phyloP scores from a whole-genome alignment of 176 grass and related monocot genomes.

The Cocos nucifera region DNA sequence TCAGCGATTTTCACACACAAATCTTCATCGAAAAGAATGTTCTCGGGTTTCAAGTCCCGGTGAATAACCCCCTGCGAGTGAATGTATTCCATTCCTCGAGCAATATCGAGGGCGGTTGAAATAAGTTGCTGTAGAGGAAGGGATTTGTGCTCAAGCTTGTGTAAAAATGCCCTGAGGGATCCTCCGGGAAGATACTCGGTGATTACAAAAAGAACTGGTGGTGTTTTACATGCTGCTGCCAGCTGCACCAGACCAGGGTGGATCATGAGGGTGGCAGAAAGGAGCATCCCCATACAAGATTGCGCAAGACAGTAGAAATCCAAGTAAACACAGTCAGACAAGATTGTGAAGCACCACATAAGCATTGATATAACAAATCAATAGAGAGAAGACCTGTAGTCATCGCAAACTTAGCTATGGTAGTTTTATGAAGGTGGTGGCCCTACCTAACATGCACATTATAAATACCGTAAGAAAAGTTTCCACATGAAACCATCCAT shows the following conservation, averaged over 20 bases:
- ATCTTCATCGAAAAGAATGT: slow-evolving; percentile 86
- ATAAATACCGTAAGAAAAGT: too few relatives aligned
- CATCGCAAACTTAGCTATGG: too few relatives aligned
- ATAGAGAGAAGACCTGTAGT: too few relatives aligned
- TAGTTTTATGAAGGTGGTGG: too few relatives aligned
- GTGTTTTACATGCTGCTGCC: slow-evolving; percentile 60
- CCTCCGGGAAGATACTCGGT: slow-evolving; percentile 83
- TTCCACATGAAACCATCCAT: too few relatives aligned
- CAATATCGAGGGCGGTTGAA: slow-evolving; percentile 56
- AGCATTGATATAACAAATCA: too few relatives aligned
- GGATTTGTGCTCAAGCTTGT: slow-evolving; percentile 48
- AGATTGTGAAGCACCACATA: too few relatives aligned
- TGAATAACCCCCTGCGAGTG: slow-evolving; percentile 88
- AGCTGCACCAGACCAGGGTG: slow-evolving; percentile 45
- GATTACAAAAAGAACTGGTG: slow-evolving; percentile 81
- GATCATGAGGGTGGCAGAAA: neutral
- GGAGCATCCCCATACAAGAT: too few relatives aligned
- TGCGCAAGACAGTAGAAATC: too few relatives aligned
- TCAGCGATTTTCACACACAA: slow-evolving; percentile 71
- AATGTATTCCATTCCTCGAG: slow-evolving; percentile 77
- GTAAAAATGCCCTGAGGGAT: slow-evolving; percentile 69
- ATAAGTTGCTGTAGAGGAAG: slow-evolving; percentile 58
- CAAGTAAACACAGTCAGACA: too few relatives aligned
- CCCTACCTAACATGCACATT: too few relatives aligned
- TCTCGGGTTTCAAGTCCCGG: slow-evolving; percentile 92